These are phyloP conservation scores for Penicillium ochrochloron DNA, from an alignment of 495 filamentous ascomycete genomes.

Conservation along the genomic window DNA sequence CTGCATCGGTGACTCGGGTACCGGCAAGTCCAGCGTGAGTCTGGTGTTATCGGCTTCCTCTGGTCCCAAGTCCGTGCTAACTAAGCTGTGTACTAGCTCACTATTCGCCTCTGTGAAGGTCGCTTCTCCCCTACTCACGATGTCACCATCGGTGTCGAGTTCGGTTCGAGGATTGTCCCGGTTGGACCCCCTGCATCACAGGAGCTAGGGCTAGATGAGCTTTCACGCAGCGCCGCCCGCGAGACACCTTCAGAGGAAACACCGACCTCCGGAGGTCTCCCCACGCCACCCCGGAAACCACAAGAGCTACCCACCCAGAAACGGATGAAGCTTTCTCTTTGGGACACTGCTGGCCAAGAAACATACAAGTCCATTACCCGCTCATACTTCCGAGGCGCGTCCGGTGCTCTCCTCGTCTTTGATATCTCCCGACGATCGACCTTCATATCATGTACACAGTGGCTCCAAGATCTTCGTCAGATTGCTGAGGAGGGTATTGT, in stretches of 20 bases:
- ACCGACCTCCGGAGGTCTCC: constrained; percentile 34
- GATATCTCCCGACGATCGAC: constrained; percentile 88
- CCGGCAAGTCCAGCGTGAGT: constrained; percentile 81
- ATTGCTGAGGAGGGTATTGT: constrained; percentile 95
- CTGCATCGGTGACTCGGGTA: constrained; percentile 93
- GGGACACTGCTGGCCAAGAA: constrained; percentile 98
- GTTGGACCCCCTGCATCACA: constrained; percentile 74
- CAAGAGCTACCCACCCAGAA: constrained; percentile 58
- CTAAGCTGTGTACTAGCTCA: constrained; percentile 57
- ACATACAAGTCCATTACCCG: constrained; percentile 95
- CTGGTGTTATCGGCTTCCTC: background rate
- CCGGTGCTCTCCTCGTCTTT: constrained; percentile 90
- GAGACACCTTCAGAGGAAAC: constrained; percentile 27
- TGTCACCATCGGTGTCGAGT: constrained; percentile 98
- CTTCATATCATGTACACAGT: constrained; percentile 81
- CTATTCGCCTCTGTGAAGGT: constrained; percentile 95
- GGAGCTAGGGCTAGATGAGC: constrained; percentile 41
- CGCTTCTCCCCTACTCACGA: constrained; percentile 92
- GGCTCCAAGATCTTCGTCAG: constrained; percentile 88
- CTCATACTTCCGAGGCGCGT: constrained; percentile 93
- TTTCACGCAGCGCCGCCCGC: constrained; percentile 13
- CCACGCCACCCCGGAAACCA: constrained; percentile 42
- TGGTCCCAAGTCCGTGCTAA: constrained; percentile 11
- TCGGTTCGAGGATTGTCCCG: constrained; percentile 90
- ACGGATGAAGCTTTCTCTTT: constrained; percentile 80